Base-by-base conservation (phyloP, 192 early-diverging fungal species). In the Powellomyces hirtus region DNA sequence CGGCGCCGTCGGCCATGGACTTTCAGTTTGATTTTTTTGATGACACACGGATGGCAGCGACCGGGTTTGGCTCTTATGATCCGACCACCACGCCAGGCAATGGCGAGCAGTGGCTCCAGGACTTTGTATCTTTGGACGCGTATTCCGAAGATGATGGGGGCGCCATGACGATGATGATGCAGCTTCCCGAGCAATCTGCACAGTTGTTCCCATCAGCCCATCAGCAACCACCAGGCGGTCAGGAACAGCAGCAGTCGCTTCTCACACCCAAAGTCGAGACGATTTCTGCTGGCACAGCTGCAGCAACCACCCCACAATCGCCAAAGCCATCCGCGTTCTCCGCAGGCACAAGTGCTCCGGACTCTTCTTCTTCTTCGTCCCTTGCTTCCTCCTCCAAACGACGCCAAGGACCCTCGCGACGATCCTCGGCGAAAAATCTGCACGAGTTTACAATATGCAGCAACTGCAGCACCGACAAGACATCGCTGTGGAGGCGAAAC, bases 401-500 rank as follows among this genome's bases (percentile, higher is more conserved):
- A 27, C 13, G 26, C 18, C 26, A 10, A 52, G 26, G 7, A 20
- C 51, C 51, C 24, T 26, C 56, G 7, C 56, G 56, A 33, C 56
- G 56, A 5, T 10, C 56, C 4, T 58, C 56, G 8, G 56, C 56
- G 22, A 58, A 34, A 34, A 58, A 58, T 34, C 27, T 62, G 40
- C 66, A 68, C 56, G 55, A 59, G n/a, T 59, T 59, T 37, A 70
- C 68, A 1, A n/a, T 50, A 0, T 95, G 94, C 71, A 81, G 71
- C 42, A 95, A 97, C 80, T 97, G 95, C 77, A 45, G 64, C 18
- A 94, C 91, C 2, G 92, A 89, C 34, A 89, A 88, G n/a, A 99
- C 97, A 1, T 91, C 94, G 1, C 82, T 99, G 29, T 99, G 97
- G 97, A 87, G 97, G 4, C 81, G 95, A n/a, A 89, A 95, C 74